Base-by-base conservation (phyloP, 768 basidiomycete species). In the Xerocomus spinulosus region DNA sequence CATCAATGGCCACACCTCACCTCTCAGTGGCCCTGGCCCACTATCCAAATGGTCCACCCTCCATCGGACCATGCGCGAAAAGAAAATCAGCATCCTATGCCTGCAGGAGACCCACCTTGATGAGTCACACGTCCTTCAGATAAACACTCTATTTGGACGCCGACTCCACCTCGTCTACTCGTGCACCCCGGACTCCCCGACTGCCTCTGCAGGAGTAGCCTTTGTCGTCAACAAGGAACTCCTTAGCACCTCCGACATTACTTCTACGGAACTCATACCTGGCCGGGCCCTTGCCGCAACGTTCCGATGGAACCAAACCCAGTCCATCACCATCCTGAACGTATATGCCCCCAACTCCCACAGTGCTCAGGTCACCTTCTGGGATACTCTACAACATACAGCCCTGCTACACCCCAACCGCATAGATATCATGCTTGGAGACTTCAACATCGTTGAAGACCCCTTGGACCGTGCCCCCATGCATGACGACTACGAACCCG, bases 401-500 rank as follows among this genome's bases (percentile, higher is more conserved):
- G n/a, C n/a, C n/a, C n/a, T n/a, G n/a, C n/a, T n/a, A n/a, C n/a
- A n/a, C n/a, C n/a, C n/a, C n/a, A n/a, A n/a, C n/a, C n/a, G n/a
- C 46, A 43, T 64, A 3, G 66, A 75, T 25, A 12, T 73, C 0
- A 48, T 78, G 39, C 26, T 68, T 0, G 73, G 74, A 0, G 73
- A 79, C 49, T 70, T 70, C 34, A 77, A 79, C 51, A 25, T 76
- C 1, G 67, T 69, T 0, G 72, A 77, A 45, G 68, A 72, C 1
- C 15, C 50, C 0, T 46, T 75, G 0, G 75, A 77, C 45, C 9
- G 69, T 0, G 37, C 70, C 0, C 74, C 73, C 2, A 30, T 46
- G 0, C 49, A 52, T 0, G 2, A 14, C 0, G 70, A 75, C 29
- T 20, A 48, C 0, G 12, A n/a, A n/a, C n/a, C n/a, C n/a, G n/a